These are phyloP conservation scores for Entoloma clypeatum DNA, from an alignment of 1,284 basidiomycete species.

Conservation along the genomic window DNA sequence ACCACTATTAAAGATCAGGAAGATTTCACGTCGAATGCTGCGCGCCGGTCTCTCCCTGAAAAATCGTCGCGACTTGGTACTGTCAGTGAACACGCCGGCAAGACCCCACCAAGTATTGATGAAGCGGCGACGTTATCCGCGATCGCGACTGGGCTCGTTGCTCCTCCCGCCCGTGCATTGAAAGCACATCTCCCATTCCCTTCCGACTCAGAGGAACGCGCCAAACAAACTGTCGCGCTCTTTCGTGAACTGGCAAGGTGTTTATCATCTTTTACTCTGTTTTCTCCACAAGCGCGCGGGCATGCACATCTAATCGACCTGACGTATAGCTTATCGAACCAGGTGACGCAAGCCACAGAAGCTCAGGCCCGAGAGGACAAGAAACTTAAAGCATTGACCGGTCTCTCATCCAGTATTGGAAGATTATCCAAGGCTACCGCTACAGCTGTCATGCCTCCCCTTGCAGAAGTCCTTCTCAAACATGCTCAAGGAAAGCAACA, in stretches of 20 bases:
- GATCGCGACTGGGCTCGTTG: too few relatives aligned
- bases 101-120: too few relatives aligned
- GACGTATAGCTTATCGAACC: constrained; percentile 38
- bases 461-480: constrained; percentile 40
- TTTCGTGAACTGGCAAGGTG: constrained; percentile 42
- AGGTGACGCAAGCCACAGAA: constrained; percentile 39
- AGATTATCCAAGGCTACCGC: constrained; percentile 39
- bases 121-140: too few relatives aligned
- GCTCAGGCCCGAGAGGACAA: constrained; percentile 39
- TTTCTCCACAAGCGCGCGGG: too few relatives aligned
- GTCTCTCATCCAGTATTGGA: constrained; percentile 43
- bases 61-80: too few relatives aligned
- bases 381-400: constrained; percentile 42
- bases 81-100: too few relatives aligned
- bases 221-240: constrained; percentile 22
- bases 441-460: constrained; percentile 38
- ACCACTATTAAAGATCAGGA: too few relatives aligned
- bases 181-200: too few relatives aligned
- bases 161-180: too few relatives aligned
- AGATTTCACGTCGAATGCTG: too few relatives aligned
- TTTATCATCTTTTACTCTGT: too few relatives aligned
- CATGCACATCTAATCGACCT: background rate
- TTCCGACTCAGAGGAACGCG: constrained; percentile 1
- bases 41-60: too few relatives aligned
- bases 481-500: constrained; percentile 41